These are phyloP conservation scores for Kandelia obovata DNA, from an alignment of 345 rosid species.

Conservation along the genomic window DNA sequence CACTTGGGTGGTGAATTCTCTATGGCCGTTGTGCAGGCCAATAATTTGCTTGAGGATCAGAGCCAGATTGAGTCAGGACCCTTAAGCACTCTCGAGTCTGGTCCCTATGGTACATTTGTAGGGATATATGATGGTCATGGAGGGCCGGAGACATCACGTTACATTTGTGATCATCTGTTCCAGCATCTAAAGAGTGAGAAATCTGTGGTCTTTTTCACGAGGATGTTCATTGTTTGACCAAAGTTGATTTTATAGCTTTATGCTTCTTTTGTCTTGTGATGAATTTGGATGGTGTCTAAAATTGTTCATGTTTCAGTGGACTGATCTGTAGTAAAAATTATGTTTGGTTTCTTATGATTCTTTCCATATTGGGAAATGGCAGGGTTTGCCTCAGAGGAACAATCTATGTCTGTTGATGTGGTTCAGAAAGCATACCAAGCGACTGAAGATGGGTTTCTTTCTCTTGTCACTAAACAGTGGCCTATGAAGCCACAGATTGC, in stretches of 20 bases:
- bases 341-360: neutral
- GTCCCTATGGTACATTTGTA: constrained; percentile 27
- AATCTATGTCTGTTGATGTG: constrained; percentile 29
- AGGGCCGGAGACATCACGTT: constrained; percentile 31
- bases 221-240: neutral
- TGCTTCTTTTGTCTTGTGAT: neutral
- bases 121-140: constrained; percentile 36
- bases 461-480: constrained; percentile 35
- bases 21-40: constrained; percentile 35
- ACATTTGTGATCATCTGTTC: constrained; percentile 26
- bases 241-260: neutral
- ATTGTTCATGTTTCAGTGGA: neutral
- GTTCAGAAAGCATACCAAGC: constrained; percentile 32
- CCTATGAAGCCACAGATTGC: constrained; percentile 37
- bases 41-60: constrained; percentile 35
- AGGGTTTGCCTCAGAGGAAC: constrained; percentile 32
- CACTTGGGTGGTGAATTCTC: constrained; percentile 33
- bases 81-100: constrained; percentile 28
- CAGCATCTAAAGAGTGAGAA: constrained; percentile 32
- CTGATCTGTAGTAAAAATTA: neutral
- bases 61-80: constrained; percentile 33
- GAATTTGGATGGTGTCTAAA: neutral
- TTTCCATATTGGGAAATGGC: constrained; percentile 3
- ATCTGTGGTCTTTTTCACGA: neutral
- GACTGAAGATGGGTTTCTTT: constrained; percentile 36